Percentiles rank a stretch among this genome's conserved stretches.
phyloP scores from a whole-genome alignment of 495 filamentous ascomycete genomes.

The Aspergillus bridgeri region DNA sequence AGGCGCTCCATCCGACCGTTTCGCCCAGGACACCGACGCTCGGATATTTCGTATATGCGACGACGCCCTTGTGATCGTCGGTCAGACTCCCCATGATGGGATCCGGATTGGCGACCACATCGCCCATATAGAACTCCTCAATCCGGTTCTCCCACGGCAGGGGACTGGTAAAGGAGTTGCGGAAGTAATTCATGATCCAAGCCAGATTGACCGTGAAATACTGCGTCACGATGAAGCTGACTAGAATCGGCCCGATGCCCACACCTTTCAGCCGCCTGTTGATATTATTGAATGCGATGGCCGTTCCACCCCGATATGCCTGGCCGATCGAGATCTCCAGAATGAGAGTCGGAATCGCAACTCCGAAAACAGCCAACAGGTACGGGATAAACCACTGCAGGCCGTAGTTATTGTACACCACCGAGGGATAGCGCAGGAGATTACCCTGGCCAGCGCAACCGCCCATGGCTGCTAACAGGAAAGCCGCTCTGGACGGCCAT shows the following conservation, averaged over 20 bases:
- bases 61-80: constrained; percentile 13
- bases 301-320: constrained; percentile 37
- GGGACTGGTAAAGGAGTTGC: constrained; percentile 34
- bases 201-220: constrained; percentile 39
- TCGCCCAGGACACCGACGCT: constrained; percentile 27
- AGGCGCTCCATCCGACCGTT: constrained; percentile 37
- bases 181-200: constrained; percentile 44
- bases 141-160: constrained; percentile 34
- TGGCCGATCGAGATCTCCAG: constrained; percentile 40
- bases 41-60: constrained; percentile 22
- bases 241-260: constrained; percentile 30
- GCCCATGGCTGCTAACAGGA: constrained; percentile 26
- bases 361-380: constrained; percentile 29
- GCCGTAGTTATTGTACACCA: constrained; percentile 27
- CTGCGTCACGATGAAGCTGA: constrained; percentile 34
- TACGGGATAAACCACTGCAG: constrained; percentile 35
- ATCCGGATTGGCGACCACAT: constrained; percentile 29
- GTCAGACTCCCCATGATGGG: constrained; percentile 23
- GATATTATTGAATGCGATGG: constrained; percentile 39
- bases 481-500: constrained; percentile 24
- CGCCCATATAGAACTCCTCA: constrained; percentile 34
- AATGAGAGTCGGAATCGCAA: constrained; percentile 46
- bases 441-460: constrained; percentile 28
- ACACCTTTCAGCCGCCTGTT: constrained; percentile 34
- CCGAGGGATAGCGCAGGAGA: constrained; percentile 24